Evolutionary conservation across 2,329 filamentous ascomycete species (phyloP), one percentile per base, ranked within the genome.

Genomic region (Orbilia blumenaviensis): DNA sequence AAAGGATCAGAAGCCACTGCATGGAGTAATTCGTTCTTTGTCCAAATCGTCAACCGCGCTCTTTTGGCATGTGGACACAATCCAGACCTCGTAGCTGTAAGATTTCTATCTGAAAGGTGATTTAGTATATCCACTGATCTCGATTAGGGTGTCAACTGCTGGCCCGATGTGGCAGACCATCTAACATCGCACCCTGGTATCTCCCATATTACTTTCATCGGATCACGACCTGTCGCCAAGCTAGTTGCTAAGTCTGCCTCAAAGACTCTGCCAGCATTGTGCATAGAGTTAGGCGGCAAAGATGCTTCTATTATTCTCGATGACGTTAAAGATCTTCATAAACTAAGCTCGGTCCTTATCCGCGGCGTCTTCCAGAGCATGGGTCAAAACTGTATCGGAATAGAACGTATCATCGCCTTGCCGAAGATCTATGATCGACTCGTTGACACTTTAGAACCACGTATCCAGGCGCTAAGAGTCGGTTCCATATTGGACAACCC

Each of bases 301-400:
- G 95, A 99, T 82, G 92, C 95, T 5, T 92, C 92, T 32, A 90
- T 99, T 74, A 84, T 99, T 21, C 89, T 98, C 42, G 93, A 97
- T 82, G 93, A 95, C 44, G 87, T 90, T 2, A 83, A 83, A 54
- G 87, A 93, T 80, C 86, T 98, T 73, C 84, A 88, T 3, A 89
- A 91, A 44, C 90, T 98, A 58, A 88, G 88, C 41, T 92, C 93
- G 77, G 91, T 96, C 78, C 88, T 98, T 77, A 90, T 99, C 84
- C 89, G 95, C 63, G 95, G 94, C 62, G 93, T 92, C 8, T 99
- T 98, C 84, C 95, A 99, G 83, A 93, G 93, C 61, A 91, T 93
- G 14, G 95, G 95, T 0, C 95, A 99, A 83, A 99, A 99, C 84
- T 99, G 95, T 84, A 94, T 99, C 81, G 95, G 95, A 66, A 94